These are phyloP conservation scores for Erythrophleum fordii DNA, from an alignment of 306 rosid genomes.

Conservation along the genomic window DNA sequence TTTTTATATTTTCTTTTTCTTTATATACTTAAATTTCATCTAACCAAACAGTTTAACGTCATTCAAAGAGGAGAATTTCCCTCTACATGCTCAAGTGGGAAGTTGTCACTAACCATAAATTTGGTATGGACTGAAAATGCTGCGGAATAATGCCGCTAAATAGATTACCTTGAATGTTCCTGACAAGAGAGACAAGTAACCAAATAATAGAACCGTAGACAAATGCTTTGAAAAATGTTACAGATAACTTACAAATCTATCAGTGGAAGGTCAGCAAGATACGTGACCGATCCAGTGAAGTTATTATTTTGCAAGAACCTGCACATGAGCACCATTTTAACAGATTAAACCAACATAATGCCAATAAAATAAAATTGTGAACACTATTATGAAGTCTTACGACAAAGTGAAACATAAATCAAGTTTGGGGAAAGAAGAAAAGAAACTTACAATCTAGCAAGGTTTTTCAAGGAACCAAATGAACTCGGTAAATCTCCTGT, in stretches of 20 bases:
- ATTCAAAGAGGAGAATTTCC: background rate
- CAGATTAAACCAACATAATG: slow-evolving; percentile 32
- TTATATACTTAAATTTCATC: too few relatives aligned
- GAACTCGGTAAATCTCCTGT: slow-evolving; percentile 96
- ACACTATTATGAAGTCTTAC: background rate
- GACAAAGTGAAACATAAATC: background rate
- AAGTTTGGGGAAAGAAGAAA: slow-evolving; percentile 23
- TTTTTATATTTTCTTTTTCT: too few relatives aligned
- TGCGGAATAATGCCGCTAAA: slow-evolving; percentile 90
- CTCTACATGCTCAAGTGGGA: slow-evolving; percentile 8
- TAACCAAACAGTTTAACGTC: too few relatives aligned
- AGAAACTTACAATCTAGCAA: slow-evolving; percentile 66
- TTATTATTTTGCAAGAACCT: slow-evolving; percentile 81
- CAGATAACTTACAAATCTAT: slow-evolving; percentile 67
- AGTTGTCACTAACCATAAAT: slow-evolving; percentile 65
- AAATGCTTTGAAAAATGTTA: slow-evolving; percentile 2
- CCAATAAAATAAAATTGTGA: slow-evolving; percentile 4
- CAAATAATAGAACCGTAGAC: slow-evolving; percentile 17
- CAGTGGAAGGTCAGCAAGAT: slow-evolving; percentile 80
- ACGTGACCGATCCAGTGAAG: slow-evolving; percentile 88
- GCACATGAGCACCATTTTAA: slow-evolving; percentile 37
- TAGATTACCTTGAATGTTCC: slow-evolving; percentile 79
- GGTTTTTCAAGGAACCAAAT: slow-evolving; percentile 72
- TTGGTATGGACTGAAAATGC: slow-evolving; percentile 78
- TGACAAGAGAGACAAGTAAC: slow-evolving; percentile 45